Evolutionary conservation across 495 filamentous ascomycete genomes (phyloP).

Genomic region (Bryoglossum gracile): DNA sequence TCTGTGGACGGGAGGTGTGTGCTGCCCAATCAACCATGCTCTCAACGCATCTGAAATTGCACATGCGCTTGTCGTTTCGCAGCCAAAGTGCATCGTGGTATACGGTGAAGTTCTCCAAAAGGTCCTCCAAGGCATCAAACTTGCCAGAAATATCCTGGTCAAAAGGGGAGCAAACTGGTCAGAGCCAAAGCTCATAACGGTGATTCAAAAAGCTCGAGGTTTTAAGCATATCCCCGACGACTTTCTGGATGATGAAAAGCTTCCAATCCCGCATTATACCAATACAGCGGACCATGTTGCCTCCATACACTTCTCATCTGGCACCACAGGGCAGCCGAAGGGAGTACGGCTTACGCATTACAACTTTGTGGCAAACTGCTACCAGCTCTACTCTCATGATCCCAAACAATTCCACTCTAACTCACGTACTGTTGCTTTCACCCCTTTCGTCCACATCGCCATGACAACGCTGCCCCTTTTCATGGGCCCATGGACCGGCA

Average conservation of each 20-base stretch:
- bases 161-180: constrained; percentile 57
- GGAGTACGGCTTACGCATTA: constrained; percentile 80
- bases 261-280: constrained; percentile 32
- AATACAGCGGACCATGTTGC: constrained; percentile 49
- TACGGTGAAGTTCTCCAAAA: constrained; percentile 50
- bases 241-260: constrained; percentile 31
- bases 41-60: constrained; percentile 71
- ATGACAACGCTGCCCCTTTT: constrained; percentile 31
- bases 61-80: constrained; percentile 65
- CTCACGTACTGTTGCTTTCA: constrained; percentile 29
- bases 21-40: constrained; percentile 75
- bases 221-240: constrained; percentile 70
- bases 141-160: constrained; percentile 48
- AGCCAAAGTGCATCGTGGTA: constrained; percentile 38
- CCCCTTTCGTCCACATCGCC: constrained; percentile 33
- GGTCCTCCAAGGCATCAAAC: constrained; percentile 50
- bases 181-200: constrained; percentile 52
- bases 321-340: constrained; percentile 89
- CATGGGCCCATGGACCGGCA: constrained; percentile 34
- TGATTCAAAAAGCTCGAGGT: constrained; percentile 55
- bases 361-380: constrained; percentile 69
- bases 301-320: constrained; percentile 74
- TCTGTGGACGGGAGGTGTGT: constrained; percentile 72
- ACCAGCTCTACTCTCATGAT: constrained; percentile 32
- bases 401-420: constrained; percentile 23